Evolutionary conservation across 805 yeast species (phyloP).

Genomic region (Zygosaccharomyces lentus): DNA sequence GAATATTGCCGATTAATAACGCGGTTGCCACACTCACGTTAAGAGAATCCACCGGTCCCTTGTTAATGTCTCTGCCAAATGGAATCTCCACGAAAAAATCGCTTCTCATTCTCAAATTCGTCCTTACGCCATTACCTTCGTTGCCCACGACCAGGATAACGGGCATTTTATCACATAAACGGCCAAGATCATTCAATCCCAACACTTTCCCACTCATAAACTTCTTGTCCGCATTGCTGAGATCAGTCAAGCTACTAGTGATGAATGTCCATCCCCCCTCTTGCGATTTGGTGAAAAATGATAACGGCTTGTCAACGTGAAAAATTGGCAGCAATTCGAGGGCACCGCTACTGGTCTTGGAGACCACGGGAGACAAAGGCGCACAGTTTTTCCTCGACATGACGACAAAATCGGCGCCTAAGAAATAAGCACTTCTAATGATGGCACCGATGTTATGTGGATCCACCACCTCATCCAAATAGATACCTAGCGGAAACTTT

Average conservation of each 20-base stretch:
- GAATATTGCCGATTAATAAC: constrained; percentile 43
- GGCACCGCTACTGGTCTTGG: constrained; percentile 82
- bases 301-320: constrained; percentile 52
- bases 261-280: constrained; percentile 68
- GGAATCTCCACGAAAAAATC: constrained; percentile 43
- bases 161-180: constrained; percentile 49
- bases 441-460: constrained; percentile 88
- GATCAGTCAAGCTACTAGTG: constrained; percentile 47
- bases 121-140: constrained; percentile 80
- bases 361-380: constrained; percentile 68
- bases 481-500: constrained; percentile 62
- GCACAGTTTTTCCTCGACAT: constrained; percentile 69
- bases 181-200: constrained; percentile 41
- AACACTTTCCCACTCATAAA: constrained; percentile 36
- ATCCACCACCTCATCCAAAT: constrained; percentile 74
- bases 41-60: constrained; percentile 59
- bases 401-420: constrained; percentile 78
- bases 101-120: constrained; percentile 54
- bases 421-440: constrained; percentile 69
- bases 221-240: constrained; percentile 33
- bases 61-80: constrained; percentile 14
- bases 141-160: constrained; percentile 74
- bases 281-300: constrained; percentile 54
- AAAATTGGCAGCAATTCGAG: constrained; percentile 66
- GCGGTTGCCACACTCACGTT: constrained; percentile 91